These are phyloP conservation scores for Elsinoe australis DNA, from an alignment of 2,329 filamentous ascomycete species.

Conservation along the genomic window DNA sequence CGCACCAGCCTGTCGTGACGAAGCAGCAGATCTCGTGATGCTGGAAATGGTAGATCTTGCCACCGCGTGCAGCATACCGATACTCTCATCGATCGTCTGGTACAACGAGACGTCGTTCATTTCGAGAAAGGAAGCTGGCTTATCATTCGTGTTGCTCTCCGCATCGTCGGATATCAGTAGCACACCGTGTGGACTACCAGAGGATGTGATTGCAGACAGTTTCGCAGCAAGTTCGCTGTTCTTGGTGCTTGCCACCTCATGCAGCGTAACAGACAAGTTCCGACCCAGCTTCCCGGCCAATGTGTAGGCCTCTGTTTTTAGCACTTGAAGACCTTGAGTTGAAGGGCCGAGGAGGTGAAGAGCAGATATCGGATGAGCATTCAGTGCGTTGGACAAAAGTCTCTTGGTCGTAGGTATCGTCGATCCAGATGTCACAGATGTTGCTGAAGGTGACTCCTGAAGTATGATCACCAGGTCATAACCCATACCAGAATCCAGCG, in stretches of 20 bases:
- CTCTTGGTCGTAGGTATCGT: neutral
- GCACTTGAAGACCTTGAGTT: neutral
- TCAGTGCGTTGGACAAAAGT: neutral
- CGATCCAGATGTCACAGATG: neutral
- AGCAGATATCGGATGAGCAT: neutral
- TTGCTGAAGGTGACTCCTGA: neutral
- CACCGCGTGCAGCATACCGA: no score
- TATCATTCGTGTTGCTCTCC: no score
- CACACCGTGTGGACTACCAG: neutral
- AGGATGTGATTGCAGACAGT: neutral
- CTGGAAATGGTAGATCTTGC: no score
- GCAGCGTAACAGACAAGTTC: constrained; percentile 8
- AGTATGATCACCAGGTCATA: neutral
- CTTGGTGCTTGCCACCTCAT: neutral
- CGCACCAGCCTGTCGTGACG: neutral
- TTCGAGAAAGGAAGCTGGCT: no score
- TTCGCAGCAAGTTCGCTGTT: neutral
- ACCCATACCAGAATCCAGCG: neutral
- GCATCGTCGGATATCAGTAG: no score
- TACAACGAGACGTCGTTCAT: no score
- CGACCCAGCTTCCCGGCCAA: constrained; percentile 7
- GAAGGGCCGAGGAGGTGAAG: constrained; percentile 4
- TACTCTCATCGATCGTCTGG: no score
- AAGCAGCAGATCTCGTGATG: no score
- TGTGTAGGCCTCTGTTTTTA: constrained; percentile 4